Evolutionary conservation across 768 basidiomycete species (phyloP).

Genomic region (Auriscalpium orientale): DNA sequence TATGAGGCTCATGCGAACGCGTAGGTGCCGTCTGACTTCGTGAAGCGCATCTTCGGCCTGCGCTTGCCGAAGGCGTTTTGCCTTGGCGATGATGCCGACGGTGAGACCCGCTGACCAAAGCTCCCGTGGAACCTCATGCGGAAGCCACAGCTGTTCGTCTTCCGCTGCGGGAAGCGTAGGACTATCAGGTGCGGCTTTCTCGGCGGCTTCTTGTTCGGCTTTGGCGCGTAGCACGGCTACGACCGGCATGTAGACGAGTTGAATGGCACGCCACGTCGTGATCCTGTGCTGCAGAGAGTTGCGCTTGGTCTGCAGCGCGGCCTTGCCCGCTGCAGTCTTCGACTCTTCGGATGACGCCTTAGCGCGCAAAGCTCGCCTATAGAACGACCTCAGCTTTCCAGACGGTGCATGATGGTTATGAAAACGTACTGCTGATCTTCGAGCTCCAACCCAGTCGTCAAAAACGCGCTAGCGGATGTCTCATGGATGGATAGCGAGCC

Average conservation of each 20-base stretch:
- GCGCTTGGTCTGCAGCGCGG: not conserved
- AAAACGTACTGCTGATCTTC: not conserved
- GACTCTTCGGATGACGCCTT: not conserved
- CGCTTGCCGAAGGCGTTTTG: not conserved
- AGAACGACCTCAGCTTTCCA: not conserved
- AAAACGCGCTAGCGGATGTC: not conserved
- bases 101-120: not conserved
- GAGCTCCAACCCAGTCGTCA: not conserved
- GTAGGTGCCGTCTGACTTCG: not conserved
- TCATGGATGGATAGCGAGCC: not conserved
- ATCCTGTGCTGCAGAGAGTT: constrained; percentile 1
- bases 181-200: too few species aligned
- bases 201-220: not conserved
- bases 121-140: not conserved
- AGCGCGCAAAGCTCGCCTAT: not conserved
- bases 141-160: not conserved
- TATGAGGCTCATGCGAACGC: not conserved
- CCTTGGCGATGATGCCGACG: not conserved
- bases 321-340: not conserved
- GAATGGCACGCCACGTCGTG: not conserved
- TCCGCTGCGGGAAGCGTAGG: not conserved
- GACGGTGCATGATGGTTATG: not conserved
- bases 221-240: not conserved
- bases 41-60: too few species aligned
- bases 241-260: constrained; percentile 5